Percentiles rank a stretch among this genome's conserved stretches.
These are phyloP conservation scores for Uronychia setigera DNA, from an alignment of 73 alveolate species.

Conservation along the genomic window DNA sequence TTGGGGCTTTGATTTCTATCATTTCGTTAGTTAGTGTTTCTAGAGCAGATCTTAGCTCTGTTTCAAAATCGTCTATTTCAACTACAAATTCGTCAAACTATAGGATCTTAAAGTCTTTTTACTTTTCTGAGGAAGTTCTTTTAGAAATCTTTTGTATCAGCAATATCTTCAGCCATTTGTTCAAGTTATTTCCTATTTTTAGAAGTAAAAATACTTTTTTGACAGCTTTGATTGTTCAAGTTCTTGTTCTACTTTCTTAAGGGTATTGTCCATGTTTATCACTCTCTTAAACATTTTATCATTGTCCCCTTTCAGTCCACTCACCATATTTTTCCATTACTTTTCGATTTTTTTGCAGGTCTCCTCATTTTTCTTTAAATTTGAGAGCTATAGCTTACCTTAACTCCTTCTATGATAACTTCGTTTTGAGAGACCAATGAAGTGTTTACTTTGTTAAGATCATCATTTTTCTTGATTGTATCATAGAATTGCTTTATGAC, in stretches of 20 bases:
- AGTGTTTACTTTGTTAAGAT: background rate
- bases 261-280: background rate
- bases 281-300: background rate
- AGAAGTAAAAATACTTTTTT: background rate
- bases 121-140: background rate
- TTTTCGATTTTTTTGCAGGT: background rate
- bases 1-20: background rate
- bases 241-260: background rate
- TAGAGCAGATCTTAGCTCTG: background rate
- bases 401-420: background rate
- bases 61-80: background rate
- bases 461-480: background rate
- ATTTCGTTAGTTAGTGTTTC: background rate
- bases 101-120: background rate
- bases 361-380: background rate
- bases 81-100: background rate
- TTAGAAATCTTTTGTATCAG: background rate
- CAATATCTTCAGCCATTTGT: background rate
- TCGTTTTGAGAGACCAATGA: background rate
- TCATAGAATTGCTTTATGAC: background rate
- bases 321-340: background rate
- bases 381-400: background rate
- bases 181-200: background rate
- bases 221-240: background rate
- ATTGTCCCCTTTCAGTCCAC: background rate